Conservation (phyloP, 169 alveolate genomes). For the Cryptosporidium tyzzeri region DNA sequence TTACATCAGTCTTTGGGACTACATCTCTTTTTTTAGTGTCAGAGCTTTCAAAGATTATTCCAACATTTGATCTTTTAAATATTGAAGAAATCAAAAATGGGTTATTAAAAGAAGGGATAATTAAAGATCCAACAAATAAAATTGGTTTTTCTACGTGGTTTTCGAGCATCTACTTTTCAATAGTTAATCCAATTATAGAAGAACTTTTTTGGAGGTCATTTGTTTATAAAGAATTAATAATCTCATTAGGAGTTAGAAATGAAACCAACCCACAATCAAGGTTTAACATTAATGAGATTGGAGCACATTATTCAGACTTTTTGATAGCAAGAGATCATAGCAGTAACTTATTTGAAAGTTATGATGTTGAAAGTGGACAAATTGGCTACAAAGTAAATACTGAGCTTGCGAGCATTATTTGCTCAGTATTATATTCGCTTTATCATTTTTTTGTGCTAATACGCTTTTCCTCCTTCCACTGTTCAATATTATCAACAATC, state of each 20-base stretch:
- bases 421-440: slow-evolving; percentile 38
- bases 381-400: neutral
- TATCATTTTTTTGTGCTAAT: slow-evolving; percentile 57
- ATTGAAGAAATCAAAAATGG: slow-evolving; percentile 4
- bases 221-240: slow-evolving; percentile 16
- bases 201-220: slow-evolving; percentile 69
- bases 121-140: neutral
- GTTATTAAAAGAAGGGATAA: slow-evolving; percentile 8
- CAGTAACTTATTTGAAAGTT: neutral
- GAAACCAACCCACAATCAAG: neutral
- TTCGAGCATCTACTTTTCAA: slow-evolving; percentile 31
- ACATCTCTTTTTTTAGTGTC: neutral
- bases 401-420: neutral
- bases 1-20: neutral
- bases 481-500: slow-evolving; percentile 11
- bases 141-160: neutral
- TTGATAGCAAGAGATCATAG: neutral
- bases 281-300: neutral
- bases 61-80: neutral
- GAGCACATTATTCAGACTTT: neutral
- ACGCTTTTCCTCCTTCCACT: neutral
- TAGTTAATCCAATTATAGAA: slow-evolving; percentile 54
- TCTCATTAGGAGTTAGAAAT: neutral
- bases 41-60: neutral
- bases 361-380: neutral